Conservation (phyloP, 352 stramenopile species). For the Phytopythium boreale region DNA sequence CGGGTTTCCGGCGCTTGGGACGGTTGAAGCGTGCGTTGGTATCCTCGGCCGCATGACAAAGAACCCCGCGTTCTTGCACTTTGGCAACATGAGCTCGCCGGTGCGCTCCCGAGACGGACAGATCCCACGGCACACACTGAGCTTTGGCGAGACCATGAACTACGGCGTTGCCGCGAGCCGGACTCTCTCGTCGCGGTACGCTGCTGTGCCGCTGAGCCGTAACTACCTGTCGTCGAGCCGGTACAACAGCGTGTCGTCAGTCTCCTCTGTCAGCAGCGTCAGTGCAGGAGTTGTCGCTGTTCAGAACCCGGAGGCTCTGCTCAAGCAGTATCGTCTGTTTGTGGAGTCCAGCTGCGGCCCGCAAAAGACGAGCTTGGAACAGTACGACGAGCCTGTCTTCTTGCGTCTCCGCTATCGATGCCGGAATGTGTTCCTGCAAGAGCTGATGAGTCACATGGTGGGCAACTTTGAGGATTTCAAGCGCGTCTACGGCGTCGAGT, state of each 20-base stretch:
- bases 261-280: constrained; percentile 35
- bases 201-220: constrained; percentile 15
- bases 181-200: constrained; percentile 18
- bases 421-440: constrained; percentile 76
- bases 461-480: constrained; percentile 81
- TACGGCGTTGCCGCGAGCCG: constrained; percentile 33
- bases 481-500: constrained; percentile 63
- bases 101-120: constrained; percentile 44
- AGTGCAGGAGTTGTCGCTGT: constrained; percentile 29
- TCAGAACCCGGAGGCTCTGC: constrained; percentile 69
- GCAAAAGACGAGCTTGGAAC: constrained; percentile 51
- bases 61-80: constrained; percentile 53
- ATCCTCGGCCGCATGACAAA: constrained; percentile 79
- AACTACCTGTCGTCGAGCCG: constrained; percentile 19
- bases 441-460: constrained; percentile 77
- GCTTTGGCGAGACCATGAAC: constrained; percentile 57
- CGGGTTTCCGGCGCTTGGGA: constrained; percentile 62
- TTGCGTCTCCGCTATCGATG: constrained; percentile 73
- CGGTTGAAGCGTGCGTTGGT: constrained; percentile 68
- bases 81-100: constrained; percentile 47
- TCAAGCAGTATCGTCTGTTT: constrained; percentile 76
- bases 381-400: constrained; percentile 64
- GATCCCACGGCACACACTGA: constrained; percentile 47
- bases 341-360: constrained; percentile 54
- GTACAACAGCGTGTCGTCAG: constrained; percentile 33